Base-by-base conservation (phyloP, 768 basidiomycete species). In the Hericium rajendrae region DNA sequence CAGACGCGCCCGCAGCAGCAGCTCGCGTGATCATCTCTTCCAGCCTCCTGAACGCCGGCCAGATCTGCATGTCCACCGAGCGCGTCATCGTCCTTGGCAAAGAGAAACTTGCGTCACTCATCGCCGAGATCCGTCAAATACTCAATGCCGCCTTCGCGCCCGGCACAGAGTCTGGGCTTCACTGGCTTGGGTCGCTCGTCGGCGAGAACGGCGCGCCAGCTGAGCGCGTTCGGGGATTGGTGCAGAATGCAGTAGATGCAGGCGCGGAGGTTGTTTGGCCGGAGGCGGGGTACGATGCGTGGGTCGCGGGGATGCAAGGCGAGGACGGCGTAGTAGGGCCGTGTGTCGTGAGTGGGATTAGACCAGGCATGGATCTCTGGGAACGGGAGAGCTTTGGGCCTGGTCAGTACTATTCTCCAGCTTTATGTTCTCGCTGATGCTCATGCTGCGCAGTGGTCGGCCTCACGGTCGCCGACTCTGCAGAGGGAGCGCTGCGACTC, bases 371-470 rank as follows among this genome's bases (percentile, higher is more conserved):
- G 73, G 63, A 70, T 32, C 57, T 80, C 13, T 84, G 81, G 81
- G 73, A 81, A 15, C 64, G 73, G 38, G 86, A 88, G 68, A 76
- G 77, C 0, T 86, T 86, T 66, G 83, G 82, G 1, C 84, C 81
- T 53, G 78, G 79, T 78, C 40, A 24, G 37, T 38, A 2, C 16
- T 22, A 8, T 50, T 50, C 13, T 26, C 8, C 16, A 28, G n/a
- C 6, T 15, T 11, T 16, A 9, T 40, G 15, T 8, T n/a, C 6
- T n/a, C 12, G 11, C 20, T 6, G 2, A 32, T 40, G 11, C 53
- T 20, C 13, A 37, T 9, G 28, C 3, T 46, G 6, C 26, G 11
- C 20, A 62, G 77, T 82, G 0, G 66, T 80, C 5, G 71, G 69
- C 16, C 69, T 84, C 52, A 71, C 75, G 1, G 65, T 72, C 2